A percentile compares a stretch with the other conserved stretches of the same genome.
Conservation (phyloP, 805 yeast genomes). For the Ogataea degrootiae region DNA sequence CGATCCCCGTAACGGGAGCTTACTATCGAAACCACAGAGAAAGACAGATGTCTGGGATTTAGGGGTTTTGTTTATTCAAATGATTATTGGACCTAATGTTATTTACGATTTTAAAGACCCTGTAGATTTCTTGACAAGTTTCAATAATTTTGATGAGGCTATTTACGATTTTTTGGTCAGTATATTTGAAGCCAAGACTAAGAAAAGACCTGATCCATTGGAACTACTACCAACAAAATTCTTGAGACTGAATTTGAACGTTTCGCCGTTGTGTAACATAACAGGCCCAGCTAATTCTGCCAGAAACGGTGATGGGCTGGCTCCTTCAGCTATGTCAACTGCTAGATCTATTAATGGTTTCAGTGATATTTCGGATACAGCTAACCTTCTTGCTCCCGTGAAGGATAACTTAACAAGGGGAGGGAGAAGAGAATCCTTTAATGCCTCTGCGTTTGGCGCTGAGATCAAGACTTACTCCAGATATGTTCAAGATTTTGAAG, state of each 20-base stretch:
- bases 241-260: conserved; percentile 60
- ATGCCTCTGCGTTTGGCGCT: conserved; percentile 12
- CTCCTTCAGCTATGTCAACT: neutral
- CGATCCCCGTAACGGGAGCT: conserved; percentile 16
- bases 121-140: conserved; percentile 48
- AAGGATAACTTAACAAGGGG: neutral
- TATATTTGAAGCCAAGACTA: conserved; percentile 60
- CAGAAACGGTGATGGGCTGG: neutral
- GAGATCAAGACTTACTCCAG: conserved; percentile 46
- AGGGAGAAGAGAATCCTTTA: conserved; percentile 28
- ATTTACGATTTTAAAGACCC: conserved; percentile 56
- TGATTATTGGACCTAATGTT: conserved; percentile 56
- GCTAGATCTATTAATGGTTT: conserved; percentile 12
- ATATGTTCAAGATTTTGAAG: conserved; percentile 92
- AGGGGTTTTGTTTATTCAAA: conserved; percentile 71
- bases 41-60: conserved; percentile 93
- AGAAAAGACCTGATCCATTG: conserved; percentile 75
- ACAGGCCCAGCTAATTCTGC: neutral
- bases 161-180: conserved; percentile 61
- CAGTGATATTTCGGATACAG: conserved; percentile 20
- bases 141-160: conserved; percentile 40
- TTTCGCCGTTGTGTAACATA: conserved; percentile 26
- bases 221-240: conserved; percentile 83
- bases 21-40: conserved; percentile 49
- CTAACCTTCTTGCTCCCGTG: conserved; percentile 7